These are phyloP conservation scores for Colletotrichum endophyticum DNA, from an alignment of 2,329 filamentous ascomycete species.

Conservation along the genomic window DNA sequence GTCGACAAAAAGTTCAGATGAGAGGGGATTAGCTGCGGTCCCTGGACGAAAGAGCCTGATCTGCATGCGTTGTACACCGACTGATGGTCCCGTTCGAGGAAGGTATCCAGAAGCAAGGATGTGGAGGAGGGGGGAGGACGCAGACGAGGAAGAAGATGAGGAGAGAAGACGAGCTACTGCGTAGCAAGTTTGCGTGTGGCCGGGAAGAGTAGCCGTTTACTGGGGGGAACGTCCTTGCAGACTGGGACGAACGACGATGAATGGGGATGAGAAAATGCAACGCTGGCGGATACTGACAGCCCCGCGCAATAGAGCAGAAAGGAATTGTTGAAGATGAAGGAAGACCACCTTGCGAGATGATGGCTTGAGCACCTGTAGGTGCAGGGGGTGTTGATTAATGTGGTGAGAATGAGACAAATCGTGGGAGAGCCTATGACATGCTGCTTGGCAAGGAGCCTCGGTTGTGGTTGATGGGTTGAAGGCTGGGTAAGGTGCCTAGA, in stretches of 20 bases:
- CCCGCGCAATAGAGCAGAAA: not conserved
- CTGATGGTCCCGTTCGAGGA: not conserved
- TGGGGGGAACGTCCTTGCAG: not conserved
- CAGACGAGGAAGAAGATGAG: not conserved
- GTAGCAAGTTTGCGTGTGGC: not conserved
- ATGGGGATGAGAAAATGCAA: not conserved
- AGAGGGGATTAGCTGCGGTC: not conserved
- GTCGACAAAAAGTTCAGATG: slow-evolving; percentile 1
- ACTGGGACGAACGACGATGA: not conserved
- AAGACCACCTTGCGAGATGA: not conserved
- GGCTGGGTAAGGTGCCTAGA: not conserved
- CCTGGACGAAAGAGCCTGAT: not conserved
- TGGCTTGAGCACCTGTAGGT: not conserved
- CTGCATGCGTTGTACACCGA: not conserved
- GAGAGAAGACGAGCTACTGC: not conserved
- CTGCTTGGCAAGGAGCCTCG: not conserved
- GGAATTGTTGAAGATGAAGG: not conserved
- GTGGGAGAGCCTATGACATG: not conserved
- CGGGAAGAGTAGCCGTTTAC: not conserved
- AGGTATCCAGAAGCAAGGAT: not conserved
- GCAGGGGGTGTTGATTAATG: not conserved
- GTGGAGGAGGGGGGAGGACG: not conserved
- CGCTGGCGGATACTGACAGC: not conserved
- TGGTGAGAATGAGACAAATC: not conserved
- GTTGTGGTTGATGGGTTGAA: not conserved